These are phyloP conservation scores for Penicillium paneum DNA, from an alignment of 2,329 filamentous ascomycete genomes.

Conservation along the genomic window DNA sequence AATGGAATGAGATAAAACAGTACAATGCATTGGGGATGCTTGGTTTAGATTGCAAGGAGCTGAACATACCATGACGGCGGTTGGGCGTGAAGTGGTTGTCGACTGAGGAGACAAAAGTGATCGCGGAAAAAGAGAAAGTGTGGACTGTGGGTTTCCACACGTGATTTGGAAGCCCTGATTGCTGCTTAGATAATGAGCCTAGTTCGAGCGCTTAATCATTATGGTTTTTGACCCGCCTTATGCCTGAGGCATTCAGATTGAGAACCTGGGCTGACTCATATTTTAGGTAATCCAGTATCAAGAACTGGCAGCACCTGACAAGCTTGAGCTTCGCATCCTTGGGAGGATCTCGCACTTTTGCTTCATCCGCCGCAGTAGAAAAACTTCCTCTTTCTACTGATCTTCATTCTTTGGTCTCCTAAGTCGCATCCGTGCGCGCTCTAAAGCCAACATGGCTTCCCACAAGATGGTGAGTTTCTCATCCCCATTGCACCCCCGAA, in stretches of 20 bases:
- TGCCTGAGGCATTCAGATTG: neutral
- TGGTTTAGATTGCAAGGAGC: neutral
- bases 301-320: constrained; percentile 8
- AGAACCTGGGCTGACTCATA: neutral
- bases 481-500: constrained; percentile 11
- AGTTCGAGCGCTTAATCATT: neutral
- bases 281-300: constrained; percentile 6
- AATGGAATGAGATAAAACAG: neutral
- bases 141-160: constrained; percentile 31
- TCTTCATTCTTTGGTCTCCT: constrained; percentile 28
- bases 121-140: constrained; percentile 34
- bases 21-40: neutral
- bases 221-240: rapidly evolving
- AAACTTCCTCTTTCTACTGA: constrained; percentile 24
- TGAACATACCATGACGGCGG: constrained; percentile 52
- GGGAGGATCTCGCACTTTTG: constrained; percentile 17
- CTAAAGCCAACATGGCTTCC: constrained; percentile 51
- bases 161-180: constrained; percentile 10
- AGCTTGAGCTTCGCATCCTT: constrained; percentile 20
- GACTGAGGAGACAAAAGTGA: constrained; percentile 31
- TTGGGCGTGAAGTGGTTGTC: constrained; percentile 41
- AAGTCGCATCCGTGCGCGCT: constrained; percentile 49
- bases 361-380: constrained; percentile 17
- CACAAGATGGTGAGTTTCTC: constrained; percentile 91
- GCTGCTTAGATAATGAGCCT: neutral